Evolutionary conservation across 768 basidiomycete genomes (phyloP), one percentile per base, ranked within the genome.

Genomic region (Cubamyces lactineus): DNA sequence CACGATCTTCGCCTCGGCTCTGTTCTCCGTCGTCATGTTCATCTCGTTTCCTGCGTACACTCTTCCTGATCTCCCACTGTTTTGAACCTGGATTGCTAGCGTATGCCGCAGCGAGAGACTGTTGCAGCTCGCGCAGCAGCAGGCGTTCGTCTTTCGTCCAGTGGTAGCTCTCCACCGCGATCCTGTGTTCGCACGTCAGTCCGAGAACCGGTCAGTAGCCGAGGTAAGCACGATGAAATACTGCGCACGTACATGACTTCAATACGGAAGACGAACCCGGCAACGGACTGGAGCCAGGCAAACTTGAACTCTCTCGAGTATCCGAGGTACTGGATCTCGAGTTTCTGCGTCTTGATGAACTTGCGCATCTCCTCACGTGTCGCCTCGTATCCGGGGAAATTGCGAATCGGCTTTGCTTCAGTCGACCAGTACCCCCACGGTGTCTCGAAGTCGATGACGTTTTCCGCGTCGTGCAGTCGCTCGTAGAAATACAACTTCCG

Each of bases 401-500:
- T 9, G 9, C 12, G 50, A 24, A 52, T 38, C 11, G 57, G 57
- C 40, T 48, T 21, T 1, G 56, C 23, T 5, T 41, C 41, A 3
- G 49, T 51, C 19, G 49, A 59, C 57, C 57, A 59, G 28, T 59
- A 59, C 8, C 57, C 57, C 57, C 57, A 59, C 3, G 57, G 57
- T 21, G 19, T 52, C 49, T 24, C 40, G 17, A 38, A 45, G 19
- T 59, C 41, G 2, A 12, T 2, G 16, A 43, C 15, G 41, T 17
- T 43, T 12, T 23, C 19, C 1, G 30, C 17, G n/a, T 19, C 21
- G 19, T 59, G 57, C 26, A 51, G 5, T 16, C 40, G 26, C 15
- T 34, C 28, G 41, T 51, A 59, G 48, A 59, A 59, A 26, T 59
- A 59, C 19, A 59, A n/a, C 19, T 21, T 39, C 5, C 7, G 5